phyloP scores from a whole-genome alignment of 2,329 filamentous ascomycete genomes.

The Cytospora paraplurivora region DNA sequence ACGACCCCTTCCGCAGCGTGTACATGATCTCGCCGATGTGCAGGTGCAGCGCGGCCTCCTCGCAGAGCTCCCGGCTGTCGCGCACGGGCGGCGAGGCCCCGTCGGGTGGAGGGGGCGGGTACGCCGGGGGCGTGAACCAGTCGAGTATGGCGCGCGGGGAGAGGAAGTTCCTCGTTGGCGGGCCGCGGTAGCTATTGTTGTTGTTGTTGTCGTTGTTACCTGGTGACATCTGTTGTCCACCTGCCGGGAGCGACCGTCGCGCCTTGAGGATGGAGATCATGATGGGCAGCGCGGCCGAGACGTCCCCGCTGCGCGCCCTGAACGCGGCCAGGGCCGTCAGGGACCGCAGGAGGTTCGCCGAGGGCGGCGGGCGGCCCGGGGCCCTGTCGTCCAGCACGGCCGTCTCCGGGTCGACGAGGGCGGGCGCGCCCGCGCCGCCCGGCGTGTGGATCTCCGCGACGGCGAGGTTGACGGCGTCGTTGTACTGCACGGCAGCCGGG shows the following conservation, averaged over 20 bases:
- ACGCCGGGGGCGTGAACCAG: slow-evolving; percentile 54
- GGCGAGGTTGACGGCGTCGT: slow-evolving; percentile 76
- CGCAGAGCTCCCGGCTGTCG: slow-evolving; percentile 67
- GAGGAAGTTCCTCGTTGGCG: slow-evolving; percentile 10
- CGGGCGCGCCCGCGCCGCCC: no score
- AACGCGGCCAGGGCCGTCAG: slow-evolving; percentile 79
- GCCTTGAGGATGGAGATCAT: slow-evolving; percentile 83
- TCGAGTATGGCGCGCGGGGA: slow-evolving; percentile 31
- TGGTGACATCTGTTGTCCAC: slow-evolving; percentile 30
- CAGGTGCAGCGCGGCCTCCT: slow-evolving; percentile 82
- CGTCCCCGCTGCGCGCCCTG: slow-evolving; percentile 68
- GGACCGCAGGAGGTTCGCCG: slow-evolving; percentile 71
- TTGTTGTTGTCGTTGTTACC: neutral
- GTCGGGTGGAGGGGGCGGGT: slow-evolving; percentile 70
- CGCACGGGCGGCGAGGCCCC: slow-evolving; percentile 70
- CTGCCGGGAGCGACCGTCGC: slow-evolving; percentile 59
- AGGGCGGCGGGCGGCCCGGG: slow-evolving; percentile 50
- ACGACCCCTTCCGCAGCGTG: slow-evolving; percentile 55
- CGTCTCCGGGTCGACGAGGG: slow-evolving; percentile 62
- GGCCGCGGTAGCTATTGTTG: neutral
- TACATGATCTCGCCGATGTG: slow-evolving; percentile 96
- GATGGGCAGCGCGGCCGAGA: slow-evolving; percentile 74
- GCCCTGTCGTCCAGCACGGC: slow-evolving; percentile 64
- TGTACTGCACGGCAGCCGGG: slow-evolving; percentile 71
- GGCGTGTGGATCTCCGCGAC: slow-evolving; percentile 51